Percentiles rank a stretch among this genome's conserved stretches.
Evolutionary conservation across 2,329 filamentous ascomycete species (phyloP).

Genomic region (Ciborinia camelliae): DNA sequence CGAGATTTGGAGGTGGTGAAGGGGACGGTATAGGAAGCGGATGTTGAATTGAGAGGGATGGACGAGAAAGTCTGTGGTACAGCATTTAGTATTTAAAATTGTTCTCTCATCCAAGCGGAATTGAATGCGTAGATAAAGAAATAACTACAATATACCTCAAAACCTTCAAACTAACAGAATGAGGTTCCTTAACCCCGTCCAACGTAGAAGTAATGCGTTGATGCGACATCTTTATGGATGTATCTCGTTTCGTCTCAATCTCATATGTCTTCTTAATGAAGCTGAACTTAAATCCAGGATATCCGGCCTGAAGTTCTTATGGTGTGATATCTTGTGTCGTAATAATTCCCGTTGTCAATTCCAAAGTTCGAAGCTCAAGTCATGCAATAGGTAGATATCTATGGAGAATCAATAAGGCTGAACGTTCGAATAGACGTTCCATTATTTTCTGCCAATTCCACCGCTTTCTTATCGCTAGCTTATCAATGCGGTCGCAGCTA

Average conservation of each 20-base stretch:
- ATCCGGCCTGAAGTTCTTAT: too few relatives aligned
- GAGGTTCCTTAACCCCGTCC: constrained; percentile 62
- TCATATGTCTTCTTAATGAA: not conserved
- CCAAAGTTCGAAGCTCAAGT: not conserved
- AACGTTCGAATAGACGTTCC: not conserved
- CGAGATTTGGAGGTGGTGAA: constrained; percentile 38
- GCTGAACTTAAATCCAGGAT: not conserved
- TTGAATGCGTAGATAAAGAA: not conserved
- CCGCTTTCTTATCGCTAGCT: constrained; percentile 22
- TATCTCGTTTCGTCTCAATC: not conserved
- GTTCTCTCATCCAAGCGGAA: too few relatives aligned
- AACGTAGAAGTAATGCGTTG: constrained; percentile 33
- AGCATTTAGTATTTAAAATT: not conserved
- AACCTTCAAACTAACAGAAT: constrained; percentile 76
- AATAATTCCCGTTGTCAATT: not conserved
- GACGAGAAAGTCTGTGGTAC: constrained; percentile 68
- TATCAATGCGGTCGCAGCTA: constrained; percentile 2
- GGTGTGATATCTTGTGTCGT: not conserved
- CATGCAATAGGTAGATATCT: too few relatives aligned
- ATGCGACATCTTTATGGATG: constrained; percentile 33
- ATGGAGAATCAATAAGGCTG: not conserved
- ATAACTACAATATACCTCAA: constrained; percentile 49
- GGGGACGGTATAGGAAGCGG: constrained; percentile 41
- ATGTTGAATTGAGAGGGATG: constrained; percentile 67
- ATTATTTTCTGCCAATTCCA: constrained; percentile 4